Conservation (phyloP, 805 yeast genomes). For the Saccharomyces mikatae region DNA sequence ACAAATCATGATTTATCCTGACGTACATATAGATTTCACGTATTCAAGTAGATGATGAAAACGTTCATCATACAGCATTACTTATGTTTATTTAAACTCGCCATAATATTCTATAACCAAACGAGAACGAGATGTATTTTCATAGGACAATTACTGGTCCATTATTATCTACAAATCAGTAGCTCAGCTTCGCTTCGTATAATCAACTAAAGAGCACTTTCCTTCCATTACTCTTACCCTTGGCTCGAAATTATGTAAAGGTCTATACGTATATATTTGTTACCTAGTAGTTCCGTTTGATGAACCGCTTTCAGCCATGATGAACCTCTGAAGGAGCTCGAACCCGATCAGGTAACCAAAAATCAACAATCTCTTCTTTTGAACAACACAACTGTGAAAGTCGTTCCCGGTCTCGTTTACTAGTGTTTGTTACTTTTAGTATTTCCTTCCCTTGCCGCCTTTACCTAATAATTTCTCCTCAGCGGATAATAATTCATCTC, state of each 20-base stretch:
- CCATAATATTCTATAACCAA: neutral
- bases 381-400: neutral
- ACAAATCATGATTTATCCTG: neutral
- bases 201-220: constrained; percentile 21
- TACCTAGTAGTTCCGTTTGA: neutral
- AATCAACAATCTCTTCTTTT: constrained; percentile 33
- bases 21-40: neutral
- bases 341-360: no score
- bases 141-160: neutral
- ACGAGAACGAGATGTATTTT: neutral
- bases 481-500: constrained; percentile 20
- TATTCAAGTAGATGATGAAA: neutral
- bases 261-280: no score
- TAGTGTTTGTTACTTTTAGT: neutral
- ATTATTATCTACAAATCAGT: neutral
- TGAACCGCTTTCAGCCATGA: neutral
- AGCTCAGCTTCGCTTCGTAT: constrained; percentile 27
- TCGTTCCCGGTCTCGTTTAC: neutral
- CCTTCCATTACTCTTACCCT: constrained; percentile 50
- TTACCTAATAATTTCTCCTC: constrained; percentile 19
- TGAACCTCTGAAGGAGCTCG: neutral
- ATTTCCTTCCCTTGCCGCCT: constrained; percentile 12
- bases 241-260: constrained; percentile 6
- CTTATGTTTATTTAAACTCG: neutral
- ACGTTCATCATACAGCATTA: neutral